These are phyloP conservation scores for Hemisphaericaspora lyxosophila DNA, from an alignment of 1,139 yeast genomes.

Conservation along the genomic window DNA sequence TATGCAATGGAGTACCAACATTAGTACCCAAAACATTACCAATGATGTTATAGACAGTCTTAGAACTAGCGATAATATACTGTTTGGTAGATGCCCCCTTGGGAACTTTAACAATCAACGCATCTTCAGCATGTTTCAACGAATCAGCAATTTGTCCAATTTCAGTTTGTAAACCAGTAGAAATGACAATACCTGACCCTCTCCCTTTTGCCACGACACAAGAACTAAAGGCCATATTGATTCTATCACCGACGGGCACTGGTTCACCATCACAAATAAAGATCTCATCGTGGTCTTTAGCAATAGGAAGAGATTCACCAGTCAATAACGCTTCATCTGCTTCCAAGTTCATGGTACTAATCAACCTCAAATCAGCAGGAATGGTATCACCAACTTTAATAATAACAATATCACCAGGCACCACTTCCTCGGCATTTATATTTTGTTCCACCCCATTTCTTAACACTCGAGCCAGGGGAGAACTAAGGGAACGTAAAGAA, in stretches of 20 bases:
- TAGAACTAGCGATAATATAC: constrained; percentile 45
- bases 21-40: constrained; percentile 74
- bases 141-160: constrained; percentile 77
- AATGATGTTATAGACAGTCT: constrained; percentile 41
- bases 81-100: constrained; percentile 31
- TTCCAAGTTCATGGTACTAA: constrained; percentile 66
- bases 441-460: constrained; percentile 62
- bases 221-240: constrained; percentile 72
- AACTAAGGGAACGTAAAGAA: constrained; percentile 63
- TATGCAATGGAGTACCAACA: constrained; percentile 75
- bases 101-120: constrained; percentile 29
- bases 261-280: constrained; percentile 35
- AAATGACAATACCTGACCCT: constrained; percentile 65
- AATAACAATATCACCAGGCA: constrained; percentile 72
- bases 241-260: constrained; percentile 73
- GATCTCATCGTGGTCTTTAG: constrained; percentile 47
- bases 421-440: constrained; percentile 66
- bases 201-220: constrained; percentile 76
- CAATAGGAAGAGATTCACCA: constrained; percentile 79
- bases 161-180: constrained; percentile 72
- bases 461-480: constrained; percentile 71
- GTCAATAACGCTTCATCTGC: constrained; percentile 80
- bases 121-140: constrained; percentile 31
- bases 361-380: constrained; percentile 72
- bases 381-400: constrained; percentile 75